Evolutionary conservation across 371 early-diverging fungal species (phyloP).

Genomic region (Mortierella sp.): DNA sequence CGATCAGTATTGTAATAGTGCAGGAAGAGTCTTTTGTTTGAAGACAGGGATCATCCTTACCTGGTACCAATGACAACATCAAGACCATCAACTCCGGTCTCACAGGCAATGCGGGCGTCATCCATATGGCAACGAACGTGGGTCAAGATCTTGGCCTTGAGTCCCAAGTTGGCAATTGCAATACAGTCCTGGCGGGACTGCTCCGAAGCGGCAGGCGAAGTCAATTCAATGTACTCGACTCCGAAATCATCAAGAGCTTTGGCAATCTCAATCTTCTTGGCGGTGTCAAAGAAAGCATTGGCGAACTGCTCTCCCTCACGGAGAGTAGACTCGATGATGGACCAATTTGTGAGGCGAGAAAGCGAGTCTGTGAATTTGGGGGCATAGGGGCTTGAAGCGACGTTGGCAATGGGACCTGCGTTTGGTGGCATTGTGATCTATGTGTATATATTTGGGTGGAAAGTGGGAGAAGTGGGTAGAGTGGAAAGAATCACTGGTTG

Average conservation of each 20-base stretch:
- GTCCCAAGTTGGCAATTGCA: slow-evolving; percentile 89
- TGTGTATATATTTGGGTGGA: slow-evolving; percentile 2
- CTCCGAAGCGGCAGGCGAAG: slow-evolving; percentile 96
- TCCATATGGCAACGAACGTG: slow-evolving; percentile 98
- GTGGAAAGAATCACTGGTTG: background rate
- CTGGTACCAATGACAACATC: slow-evolving; percentile 98
- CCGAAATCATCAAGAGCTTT: slow-evolving; percentile 96
- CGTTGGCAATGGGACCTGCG: slow-evolving; percentile 48
- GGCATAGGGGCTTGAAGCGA: slow-evolving; percentile 64
- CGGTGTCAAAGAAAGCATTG: slow-evolving; percentile 96
- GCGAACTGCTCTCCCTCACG: slow-evolving; percentile 99
- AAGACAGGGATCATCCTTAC: slow-evolving; percentile 6
- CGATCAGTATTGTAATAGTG: background rate
- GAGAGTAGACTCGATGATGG: slow-evolving; percentile 96
- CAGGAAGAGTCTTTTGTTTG: background rate
- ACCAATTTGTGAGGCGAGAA: slow-evolving; percentile 90
- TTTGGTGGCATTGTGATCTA: slow-evolving; percentile 50
- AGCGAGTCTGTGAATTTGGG: slow-evolving; percentile 80
- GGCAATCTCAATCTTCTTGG: slow-evolving; percentile 96
- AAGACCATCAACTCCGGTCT: slow-evolving; percentile 96
- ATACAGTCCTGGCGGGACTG: slow-evolving; percentile 93
- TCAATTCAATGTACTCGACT: slow-evolving; percentile 96
- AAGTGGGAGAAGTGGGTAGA: background rate
- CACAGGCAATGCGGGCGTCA: slow-evolving; percentile 94
- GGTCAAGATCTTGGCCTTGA: slow-evolving; percentile 97